Conservation (phyloP, 345 rosid genomes). For the Cochlearia excelsa region DNA sequence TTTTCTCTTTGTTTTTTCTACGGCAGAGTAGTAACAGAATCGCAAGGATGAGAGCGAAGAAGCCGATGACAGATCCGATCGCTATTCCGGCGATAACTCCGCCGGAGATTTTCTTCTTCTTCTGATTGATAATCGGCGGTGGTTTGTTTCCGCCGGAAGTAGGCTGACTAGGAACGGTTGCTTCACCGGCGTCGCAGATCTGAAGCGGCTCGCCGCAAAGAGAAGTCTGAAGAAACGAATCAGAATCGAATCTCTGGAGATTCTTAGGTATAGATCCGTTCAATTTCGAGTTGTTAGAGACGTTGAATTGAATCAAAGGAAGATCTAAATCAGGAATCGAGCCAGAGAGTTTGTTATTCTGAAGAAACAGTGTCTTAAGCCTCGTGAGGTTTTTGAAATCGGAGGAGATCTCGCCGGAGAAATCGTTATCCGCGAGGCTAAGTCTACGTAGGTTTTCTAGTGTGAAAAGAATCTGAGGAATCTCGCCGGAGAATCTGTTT, state of each 20-base stretch:
- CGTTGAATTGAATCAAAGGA: constrained; percentile 67
- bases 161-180: constrained; percentile 52
- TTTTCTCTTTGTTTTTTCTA: constrained; percentile 48
- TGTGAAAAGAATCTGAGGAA: constrained; percentile 56
- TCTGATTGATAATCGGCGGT: constrained; percentile 3
- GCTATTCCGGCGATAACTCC: constrained; percentile 89
- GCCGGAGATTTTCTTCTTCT: constrained; percentile 64
- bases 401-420: constrained; percentile 58
- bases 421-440: constrained; percentile 60
- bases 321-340: constrained; percentile 45
- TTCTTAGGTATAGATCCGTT: constrained; percentile 73
- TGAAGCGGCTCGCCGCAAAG: constrained; percentile 79
- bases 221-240: constrained; percentile 68
- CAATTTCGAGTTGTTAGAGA: constrained; percentile 58
- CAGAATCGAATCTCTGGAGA: constrained; percentile 42
- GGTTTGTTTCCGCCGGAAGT: constrained; percentile 35
- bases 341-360: constrained; percentile 67
- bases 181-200: constrained; percentile 22
- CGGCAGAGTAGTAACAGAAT: constrained; percentile 56
- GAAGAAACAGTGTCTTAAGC: constrained; percentile 66
- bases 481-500: constrained; percentile 68
- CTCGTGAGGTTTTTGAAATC: constrained; percentile 64
- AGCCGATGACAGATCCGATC: constrained; percentile 66
- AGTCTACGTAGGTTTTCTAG: constrained; percentile 61
- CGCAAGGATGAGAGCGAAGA: constrained; percentile 42